Evolutionary conservation across 306 rosid species (phyloP), one percentile per base, ranked within the genome.

Genomic region (Rubus parviflorus): DNA sequence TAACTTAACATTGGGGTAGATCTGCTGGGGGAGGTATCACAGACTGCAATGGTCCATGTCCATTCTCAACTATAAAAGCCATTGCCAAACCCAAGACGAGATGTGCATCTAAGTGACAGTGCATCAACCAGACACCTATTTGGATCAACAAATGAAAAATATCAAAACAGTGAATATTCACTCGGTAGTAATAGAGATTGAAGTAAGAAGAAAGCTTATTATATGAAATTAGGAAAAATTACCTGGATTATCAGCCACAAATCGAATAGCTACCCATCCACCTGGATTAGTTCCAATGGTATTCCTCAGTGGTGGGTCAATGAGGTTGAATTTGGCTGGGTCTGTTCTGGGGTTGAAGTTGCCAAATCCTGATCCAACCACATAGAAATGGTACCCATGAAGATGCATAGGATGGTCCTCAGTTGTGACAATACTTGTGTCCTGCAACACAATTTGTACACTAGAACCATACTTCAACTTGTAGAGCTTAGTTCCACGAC

Each of bases 261-360:
- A 95, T 3, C 97, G 90, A 57, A 95, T 90, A 70, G 97, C 98
- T 6, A 95, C 99, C 97, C 99, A 95, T 74, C 99, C 99, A 25
- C 99, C 99, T 0, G 97, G 97, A 62, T 88, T 78, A 6, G 98
- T 88, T 72, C 97, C 99, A 61, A 95, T 81, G 56, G 97, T 95
- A 69, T 95, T 95, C 81, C 88, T 90, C 67, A 54, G 82, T 2
- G 99, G 97, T 22, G 99, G 99, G 72, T 92, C 97, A 5, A 86
- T 12, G 38, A 92, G 89, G 86, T 95, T 95, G 51, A 92, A 95
- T 41, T 77, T 89, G 0, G 90, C 83, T 35, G 97, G 87, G 60
- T 95, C 98, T 0, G 82, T 87, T 43, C 78, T 77, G 4, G 97
- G 97, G 88, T 95, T 95, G 79, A 88, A 95, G 80, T 95, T 95